Evolutionary conservation across 345 rosid genomes (phyloP).

Genomic region (Luvunga scandens): DNA sequence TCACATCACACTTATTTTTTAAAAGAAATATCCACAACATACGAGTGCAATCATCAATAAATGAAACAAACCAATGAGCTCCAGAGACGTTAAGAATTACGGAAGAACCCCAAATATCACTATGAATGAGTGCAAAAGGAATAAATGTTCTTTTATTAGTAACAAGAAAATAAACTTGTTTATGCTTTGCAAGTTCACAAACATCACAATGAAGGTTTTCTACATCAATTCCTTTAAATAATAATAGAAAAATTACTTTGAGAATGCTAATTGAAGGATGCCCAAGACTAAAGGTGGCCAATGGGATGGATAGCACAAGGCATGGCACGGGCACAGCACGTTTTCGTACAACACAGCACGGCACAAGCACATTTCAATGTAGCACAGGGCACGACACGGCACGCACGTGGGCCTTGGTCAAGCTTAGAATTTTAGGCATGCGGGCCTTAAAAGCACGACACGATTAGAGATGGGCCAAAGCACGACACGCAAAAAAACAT

Average conservation of each 20-base stretch:
- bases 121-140: not conserved
- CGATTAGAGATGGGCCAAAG: no score
- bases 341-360: no score
- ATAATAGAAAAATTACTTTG: not conserved
- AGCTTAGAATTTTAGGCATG: no score
- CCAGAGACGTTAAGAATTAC: not conserved
- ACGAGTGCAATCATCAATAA: not conserved
- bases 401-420: no score
- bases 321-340: no score
- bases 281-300: no score
- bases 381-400: no score
- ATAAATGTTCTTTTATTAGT: not conserved
- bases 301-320: no score
- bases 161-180: not conserved
- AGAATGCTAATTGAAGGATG: not conserved
- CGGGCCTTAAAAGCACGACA: no score
- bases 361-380: no score
- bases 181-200: constrained; percentile 9
- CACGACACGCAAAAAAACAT: no score
- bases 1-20: not conserved
- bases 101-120: not conserved
- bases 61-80: not conserved
- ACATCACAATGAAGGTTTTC: not conserved
- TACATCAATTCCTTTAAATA: not conserved
- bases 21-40: not conserved